Evolutionary conservation across 345 rosid species (phyloP), one percentile per base, ranked within the genome.

Genomic region (Trapa bicornis): DNA sequence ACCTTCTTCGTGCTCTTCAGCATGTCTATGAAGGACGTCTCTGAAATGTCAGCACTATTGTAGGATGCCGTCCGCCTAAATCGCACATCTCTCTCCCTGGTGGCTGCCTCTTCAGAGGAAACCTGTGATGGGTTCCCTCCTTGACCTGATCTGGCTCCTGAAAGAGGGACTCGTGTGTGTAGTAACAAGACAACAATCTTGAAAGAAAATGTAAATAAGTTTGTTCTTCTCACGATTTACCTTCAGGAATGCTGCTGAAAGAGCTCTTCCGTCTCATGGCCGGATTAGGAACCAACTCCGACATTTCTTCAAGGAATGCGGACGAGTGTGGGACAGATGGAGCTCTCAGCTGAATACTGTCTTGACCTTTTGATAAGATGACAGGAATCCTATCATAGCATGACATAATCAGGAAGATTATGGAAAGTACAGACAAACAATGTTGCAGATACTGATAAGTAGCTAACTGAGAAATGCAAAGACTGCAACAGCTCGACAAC

Each of bases 1-100:
- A 8, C 43, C 74, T 80, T 80, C 73, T 89, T 93, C 7, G 70
- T 77, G 56, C 79, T 84, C 78, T 77, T 87, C 56, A 87, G 84
- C 91, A 89, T 83, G 72, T 89, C 98, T 2, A 86, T 87, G 70
- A 89, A 91, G 14, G 96, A 89, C 37, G 94, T 74, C 72, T 86
- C 92, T 4, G 93, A 68, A 0, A 62, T 75, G 39, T 78, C 79
- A 9, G 82, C 80, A 70, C 83, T 86, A 5, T 71, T 72, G 43
- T 45, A 80, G 33, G 87, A 87, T 45, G 86, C 74, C 3, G 82
- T 75, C 43, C 84, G 73, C 37, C 79, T 73, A 63, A 79, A 87
- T 33, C 75, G 72, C 52, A 62, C 36, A 32, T 85, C 92, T 70
- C 76, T 83, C 79, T 79, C 87, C 72, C 69, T 57, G 53, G 75